phyloP scores from a whole-genome alignment of 1,284 basidiomycete genomes.

The Xerocomus cyaneibrunnescens region DNA sequence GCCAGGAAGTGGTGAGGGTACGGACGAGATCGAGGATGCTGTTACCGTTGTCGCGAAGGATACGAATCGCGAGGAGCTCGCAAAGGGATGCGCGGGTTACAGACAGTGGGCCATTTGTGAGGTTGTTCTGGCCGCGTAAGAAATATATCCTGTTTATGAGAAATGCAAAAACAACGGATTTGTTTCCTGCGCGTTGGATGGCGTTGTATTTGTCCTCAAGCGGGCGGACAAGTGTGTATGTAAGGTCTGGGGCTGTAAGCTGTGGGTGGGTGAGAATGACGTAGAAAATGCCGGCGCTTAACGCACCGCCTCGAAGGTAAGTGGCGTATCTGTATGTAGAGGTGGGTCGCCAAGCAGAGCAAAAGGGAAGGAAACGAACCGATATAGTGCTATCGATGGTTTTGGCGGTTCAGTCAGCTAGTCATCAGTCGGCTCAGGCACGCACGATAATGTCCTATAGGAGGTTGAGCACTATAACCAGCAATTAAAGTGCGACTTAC shows the following conservation, averaged over 20 bases:
- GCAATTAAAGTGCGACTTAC: conserved; percentile 37
- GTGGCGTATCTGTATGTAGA: conserved; percentile 27
- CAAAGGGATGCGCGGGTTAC: conserved; percentile 77
- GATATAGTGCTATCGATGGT: conserved; percentile 28
- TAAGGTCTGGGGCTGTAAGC: conserved; percentile 80
- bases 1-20: conserved; percentile 85
- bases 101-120: conserved; percentile 68
- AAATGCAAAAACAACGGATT: conserved; percentile 82
- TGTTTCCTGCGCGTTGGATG: conserved; percentile 64
- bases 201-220: conserved; percentile 70
- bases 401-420: conserved; percentile 9
- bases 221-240: conserved; percentile 80
- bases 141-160: conserved; percentile 90
- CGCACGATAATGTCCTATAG: conserved; percentile 60
- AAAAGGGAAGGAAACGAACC: conserved; percentile 19
- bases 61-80: conserved; percentile 84
- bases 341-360: neutral
- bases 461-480: neutral
- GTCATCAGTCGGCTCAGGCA: neutral
- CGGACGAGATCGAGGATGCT: conserved; percentile 76
- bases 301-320: conserved; percentile 34
- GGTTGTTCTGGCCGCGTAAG: conserved; percentile 61
- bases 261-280: conserved; percentile 36
- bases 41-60: conserved; percentile 76
- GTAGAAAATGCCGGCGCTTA: neutral